Conservation (phyloP, 495 filamentous ascomycete species). For the Penicillium canescens region DNA sequence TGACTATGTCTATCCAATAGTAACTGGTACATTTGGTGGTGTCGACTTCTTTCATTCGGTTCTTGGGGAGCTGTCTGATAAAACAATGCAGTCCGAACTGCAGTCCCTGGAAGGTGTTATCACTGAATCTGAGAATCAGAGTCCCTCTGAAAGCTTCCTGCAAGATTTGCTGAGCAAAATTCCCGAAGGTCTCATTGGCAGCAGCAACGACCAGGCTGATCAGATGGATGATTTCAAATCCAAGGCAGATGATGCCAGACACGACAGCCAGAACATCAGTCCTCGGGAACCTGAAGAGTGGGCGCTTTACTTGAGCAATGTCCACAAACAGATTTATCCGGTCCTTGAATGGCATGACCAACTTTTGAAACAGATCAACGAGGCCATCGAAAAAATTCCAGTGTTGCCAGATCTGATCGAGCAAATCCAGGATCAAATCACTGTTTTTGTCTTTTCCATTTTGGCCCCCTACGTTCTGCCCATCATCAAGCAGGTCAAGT, state of each 20-base stretch:
- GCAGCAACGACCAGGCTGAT: conserved; percentile 59
- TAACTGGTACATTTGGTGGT: conserved; percentile 91
- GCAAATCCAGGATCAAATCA: conserved; percentile 75
- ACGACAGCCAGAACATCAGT: conserved; percentile 55
- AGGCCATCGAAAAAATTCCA: conserved; percentile 77
- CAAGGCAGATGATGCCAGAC: conserved; percentile 60
- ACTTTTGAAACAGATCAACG: conserved; percentile 72
- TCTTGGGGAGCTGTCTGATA: conserved; percentile 84
- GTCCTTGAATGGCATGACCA: conserved; percentile 87
- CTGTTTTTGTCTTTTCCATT: conserved; percentile 81
- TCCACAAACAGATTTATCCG: conserved; percentile 76
- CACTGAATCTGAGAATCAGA: conserved; percentile 48
- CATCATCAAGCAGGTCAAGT: conserved; percentile 80
- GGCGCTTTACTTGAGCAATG: conserved; percentile 62
- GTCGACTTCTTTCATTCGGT: conserved; percentile 88
- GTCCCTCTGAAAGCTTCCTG: conserved; percentile 61
- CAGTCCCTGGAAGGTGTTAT: conserved; percentile 79
- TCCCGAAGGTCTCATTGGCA: conserved; percentile 72
- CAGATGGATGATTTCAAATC: conserved; percentile 65
- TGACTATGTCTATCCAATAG: conserved; percentile 67
- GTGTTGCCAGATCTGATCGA: conserved; percentile 77
- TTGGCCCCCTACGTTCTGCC: conserved; percentile 85
- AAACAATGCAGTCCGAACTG: conserved; percentile 83
- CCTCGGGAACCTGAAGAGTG: conserved; percentile 77
- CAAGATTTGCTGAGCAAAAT: conserved; percentile 76